These are phyloP conservation scores for Suhomyces bolitotheri DNA, from an alignment of 1,139 yeast species.

Conservation along the genomic window DNA sequence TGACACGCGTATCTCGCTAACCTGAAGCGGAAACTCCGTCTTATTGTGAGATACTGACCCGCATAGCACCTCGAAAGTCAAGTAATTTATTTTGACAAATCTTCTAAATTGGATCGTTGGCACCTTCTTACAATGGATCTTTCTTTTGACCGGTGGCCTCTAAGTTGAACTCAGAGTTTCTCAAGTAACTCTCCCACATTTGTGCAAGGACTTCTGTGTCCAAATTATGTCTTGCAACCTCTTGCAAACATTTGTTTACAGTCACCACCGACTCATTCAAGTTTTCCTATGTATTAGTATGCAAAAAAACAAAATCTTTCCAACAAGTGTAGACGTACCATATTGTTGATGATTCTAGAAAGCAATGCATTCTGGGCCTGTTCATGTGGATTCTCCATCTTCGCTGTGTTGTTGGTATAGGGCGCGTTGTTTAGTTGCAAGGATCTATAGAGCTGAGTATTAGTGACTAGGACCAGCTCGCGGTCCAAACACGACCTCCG, in stretches of 20 bases:
- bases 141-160: constrained; percentile 68
- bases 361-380: constrained; percentile 78
- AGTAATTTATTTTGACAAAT: too few species aligned
- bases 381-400: constrained; percentile 88
- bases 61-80: too few species aligned
- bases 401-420: neutral
- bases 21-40: too few species aligned
- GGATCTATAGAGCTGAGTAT: too few species aligned
- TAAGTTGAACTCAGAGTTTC: constrained; percentile 69
- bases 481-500: too few species aligned
- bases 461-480: too few species aligned
- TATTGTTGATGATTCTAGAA: constrained; percentile 73
- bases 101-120: too few species aligned
- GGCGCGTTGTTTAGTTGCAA: too few species aligned
- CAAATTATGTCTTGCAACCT: constrained; percentile 65
- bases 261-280: constrained; percentile 70
- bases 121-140: constrained; percentile 48
- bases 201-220: constrained; percentile 73
- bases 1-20: too few species aligned
- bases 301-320: neutral
- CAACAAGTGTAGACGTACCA: constrained; percentile 47
- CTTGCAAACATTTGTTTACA: constrained; percentile 60
- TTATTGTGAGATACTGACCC: neutral
- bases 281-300: constrained; percentile 46
- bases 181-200: constrained; percentile 79